Evolutionary conservation across 768 basidiomycete species (phyloP), one percentile per base, ranked within the genome.

Genomic region (Tricholoma saponaceum): DNA sequence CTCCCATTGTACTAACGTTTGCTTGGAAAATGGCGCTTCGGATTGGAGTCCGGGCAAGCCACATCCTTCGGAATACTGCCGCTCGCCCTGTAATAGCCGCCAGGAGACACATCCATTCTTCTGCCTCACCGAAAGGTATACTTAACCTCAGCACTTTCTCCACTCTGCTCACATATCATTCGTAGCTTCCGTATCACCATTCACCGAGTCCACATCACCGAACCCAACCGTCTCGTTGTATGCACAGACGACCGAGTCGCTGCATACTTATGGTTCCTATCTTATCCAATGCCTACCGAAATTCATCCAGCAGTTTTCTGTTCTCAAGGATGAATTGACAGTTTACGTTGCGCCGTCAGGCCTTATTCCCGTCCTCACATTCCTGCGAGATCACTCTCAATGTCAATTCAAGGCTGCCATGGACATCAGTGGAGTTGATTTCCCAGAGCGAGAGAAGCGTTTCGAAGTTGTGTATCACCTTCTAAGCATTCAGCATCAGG

Each of bases 381-480:
- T 98, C 79, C 79, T 98, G 53, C 88, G 95, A 62, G 96, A 98
- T 77, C 96, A 98, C 73, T 82, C 89, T 5, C 92, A 95, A 73
- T 92, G 91, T 67, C 95, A 96, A 69, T 99, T 92, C 80, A 98
- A 97, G 77, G 73, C 78, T 43, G 79, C 89, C 58, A 92, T 96
- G 83, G 96, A 98, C 69, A 89, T 99, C 68, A 92, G 89, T 62
- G 97, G 92, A 28, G 97, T 89, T 22, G 97, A 99, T 76, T 98
- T 87, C 69, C 96, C 97, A 1, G 92, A 95, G 70, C 80, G 92
- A 62, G 85, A 90, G 65, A 90, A 94, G 72, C 83, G 97, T 60
- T 98, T 98, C 70, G 97, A 98, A 77, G 86, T 98, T 56, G 95
- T 97, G 14, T 99, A 99, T 75, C 90, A 98, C 76, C 75, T 99